Evolutionary conservation across 2,329 filamentous ascomycete species (phyloP).

Genomic region (Aphanocladium album): DNA sequence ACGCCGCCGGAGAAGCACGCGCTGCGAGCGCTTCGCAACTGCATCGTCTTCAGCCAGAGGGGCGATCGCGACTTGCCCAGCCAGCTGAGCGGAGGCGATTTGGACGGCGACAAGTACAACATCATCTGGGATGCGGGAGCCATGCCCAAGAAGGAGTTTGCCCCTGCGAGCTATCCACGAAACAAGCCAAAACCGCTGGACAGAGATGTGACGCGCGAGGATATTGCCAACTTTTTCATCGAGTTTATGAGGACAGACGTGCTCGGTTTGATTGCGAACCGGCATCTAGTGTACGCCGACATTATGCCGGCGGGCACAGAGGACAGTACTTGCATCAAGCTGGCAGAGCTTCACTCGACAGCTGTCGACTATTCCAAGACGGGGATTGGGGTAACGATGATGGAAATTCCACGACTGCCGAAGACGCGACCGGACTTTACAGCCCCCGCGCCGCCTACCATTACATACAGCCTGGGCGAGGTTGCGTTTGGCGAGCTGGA

Average conservation of each 20-base stretch:
- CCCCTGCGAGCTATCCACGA: slow-evolving; percentile 66
- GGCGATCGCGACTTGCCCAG: slow-evolving; percentile 72
- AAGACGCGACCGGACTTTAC: slow-evolving; percentile 47
- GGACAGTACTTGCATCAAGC: slow-evolving; percentile 43
- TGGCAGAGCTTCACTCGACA: slow-evolving; percentile 63
- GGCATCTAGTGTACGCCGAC: slow-evolving; percentile 62
- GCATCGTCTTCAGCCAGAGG: slow-evolving; percentile 69
- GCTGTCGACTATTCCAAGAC: slow-evolving; percentile 76
- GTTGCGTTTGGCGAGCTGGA: slow-evolving; percentile 31
- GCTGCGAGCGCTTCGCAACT: slow-evolving; percentile 60
- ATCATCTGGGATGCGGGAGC: slow-evolving; percentile 65
- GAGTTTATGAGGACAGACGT: slow-evolving; percentile 66
- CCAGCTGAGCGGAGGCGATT: slow-evolving; percentile 72
- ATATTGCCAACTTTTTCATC: slow-evolving; percentile 81
- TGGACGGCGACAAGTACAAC: slow-evolving; percentile 79
- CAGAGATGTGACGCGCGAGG: slow-evolving; percentile 51
- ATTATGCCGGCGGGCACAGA: slow-evolving; percentile 45
- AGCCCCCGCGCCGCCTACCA: slow-evolving; percentile 39
- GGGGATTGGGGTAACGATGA: slow-evolving; percentile 53
- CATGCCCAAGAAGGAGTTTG: slow-evolving; percentile 36
- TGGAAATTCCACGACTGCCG: slow-evolving; percentile 34
- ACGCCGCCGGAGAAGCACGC: slow-evolving; percentile 57
- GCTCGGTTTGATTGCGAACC: slow-evolving; percentile 59
- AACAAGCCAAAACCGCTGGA: slow-evolving; percentile 53
- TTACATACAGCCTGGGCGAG: slow-evolving; percentile 40